Conservation (phyloP, 108 stramenopile species). For the Parietichytrium sp. region DNA sequence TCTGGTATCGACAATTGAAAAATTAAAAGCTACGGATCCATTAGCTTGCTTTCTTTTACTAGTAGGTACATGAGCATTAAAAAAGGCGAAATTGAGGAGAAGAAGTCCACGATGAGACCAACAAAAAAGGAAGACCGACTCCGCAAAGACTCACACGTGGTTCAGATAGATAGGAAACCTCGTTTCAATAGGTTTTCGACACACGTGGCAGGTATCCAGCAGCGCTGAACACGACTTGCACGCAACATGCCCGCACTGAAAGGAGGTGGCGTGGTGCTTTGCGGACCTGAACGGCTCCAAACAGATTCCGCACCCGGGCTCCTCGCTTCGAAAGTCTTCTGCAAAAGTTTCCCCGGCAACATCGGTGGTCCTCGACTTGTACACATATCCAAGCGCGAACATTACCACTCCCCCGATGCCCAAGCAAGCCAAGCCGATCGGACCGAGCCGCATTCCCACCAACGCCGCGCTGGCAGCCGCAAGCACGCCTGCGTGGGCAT, state of each 20-base stretch:
- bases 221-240: background rate
- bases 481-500: no score
- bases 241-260: constrained; percentile 6
- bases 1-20: background rate
- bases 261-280: constrained; percentile 15
- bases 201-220: constrained; percentile 34
- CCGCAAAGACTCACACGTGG: background rate
- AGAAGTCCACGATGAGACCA: background rate
- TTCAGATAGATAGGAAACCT: background rate
- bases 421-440: no score
- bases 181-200: background rate
- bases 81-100: background rate
- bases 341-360: no score
- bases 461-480: no score
- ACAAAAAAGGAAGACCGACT: background rate
- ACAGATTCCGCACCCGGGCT: no score
- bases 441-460: no score
- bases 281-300: no score
- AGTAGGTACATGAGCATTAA: background rate
- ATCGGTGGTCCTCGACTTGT: no score
- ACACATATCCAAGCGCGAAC: no score
- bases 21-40: background rate
- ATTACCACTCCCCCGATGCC: no score
- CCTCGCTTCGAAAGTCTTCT: no score
- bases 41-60: background rate